Conservation (phyloP, 2,329 filamentous ascomycete genomes). For the Dryadomyces quercivorus region DNA sequence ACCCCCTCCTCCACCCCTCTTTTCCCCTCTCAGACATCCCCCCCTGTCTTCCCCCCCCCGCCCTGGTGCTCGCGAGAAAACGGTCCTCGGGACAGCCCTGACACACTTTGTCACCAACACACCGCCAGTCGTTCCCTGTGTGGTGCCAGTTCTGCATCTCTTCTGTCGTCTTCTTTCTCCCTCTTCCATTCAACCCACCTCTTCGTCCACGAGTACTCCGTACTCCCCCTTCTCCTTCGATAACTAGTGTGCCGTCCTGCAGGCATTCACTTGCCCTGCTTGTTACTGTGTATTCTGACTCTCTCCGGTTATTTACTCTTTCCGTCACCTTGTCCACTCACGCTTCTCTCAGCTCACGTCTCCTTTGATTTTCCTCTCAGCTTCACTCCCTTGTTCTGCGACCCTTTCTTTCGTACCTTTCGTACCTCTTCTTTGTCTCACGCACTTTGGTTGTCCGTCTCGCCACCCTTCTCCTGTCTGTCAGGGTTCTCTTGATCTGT, state of each 20-base stretch:
- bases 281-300: background rate
- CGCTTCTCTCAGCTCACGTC: background rate
- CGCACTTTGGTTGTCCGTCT: background rate
- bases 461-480: too few relatives aligned
- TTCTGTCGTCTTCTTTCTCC: background rate
- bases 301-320: background rate
- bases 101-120: conserved; percentile 1
- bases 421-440: too few relatives aligned
- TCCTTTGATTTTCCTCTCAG: background rate
- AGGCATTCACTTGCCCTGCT: conserved; percentile 13
- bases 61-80: background rate
- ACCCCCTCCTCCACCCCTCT: background rate
- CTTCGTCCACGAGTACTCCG: background rate
- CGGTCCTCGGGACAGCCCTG: background rate
- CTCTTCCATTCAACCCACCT: background rate
- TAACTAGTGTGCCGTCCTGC: background rate
- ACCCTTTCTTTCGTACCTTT: background rate
- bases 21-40: background rate
- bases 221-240: background rate
- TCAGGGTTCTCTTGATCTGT: too few relatives aligned
- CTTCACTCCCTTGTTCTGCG: background rate
- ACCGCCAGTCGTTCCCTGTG: conserved; percentile 1
- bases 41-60: background rate
- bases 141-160: background rate
- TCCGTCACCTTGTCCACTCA: background rate